A percentile compares a stretch with the other conserved stretches of the same genome.
These are phyloP conservation scores for Sporisorium iseilematis-ciliati DNA, from an alignment of 1,284 basidiomycete species.

Conservation along the genomic window DNA sequence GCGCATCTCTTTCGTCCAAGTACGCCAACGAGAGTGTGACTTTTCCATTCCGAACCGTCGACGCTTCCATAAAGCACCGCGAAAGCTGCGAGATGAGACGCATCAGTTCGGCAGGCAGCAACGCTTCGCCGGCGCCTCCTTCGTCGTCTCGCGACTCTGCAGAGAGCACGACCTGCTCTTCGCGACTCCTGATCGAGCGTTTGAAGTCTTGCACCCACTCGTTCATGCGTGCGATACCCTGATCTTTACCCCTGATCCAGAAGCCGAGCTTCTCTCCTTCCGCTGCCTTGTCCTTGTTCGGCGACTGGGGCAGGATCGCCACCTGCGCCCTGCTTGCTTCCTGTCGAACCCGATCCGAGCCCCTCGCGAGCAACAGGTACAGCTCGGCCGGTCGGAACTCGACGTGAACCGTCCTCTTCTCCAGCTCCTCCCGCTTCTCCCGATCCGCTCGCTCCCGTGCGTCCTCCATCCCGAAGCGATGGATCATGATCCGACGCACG, in stretches of 20 bases:
- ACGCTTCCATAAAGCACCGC: conserved; percentile 42
- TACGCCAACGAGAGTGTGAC: conserved; percentile 27
- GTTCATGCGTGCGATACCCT: conserved; percentile 36
- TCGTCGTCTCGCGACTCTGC: conserved; percentile 3
- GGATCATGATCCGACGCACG: conserved; percentile 43
- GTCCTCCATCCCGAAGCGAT: conserved; percentile 49
- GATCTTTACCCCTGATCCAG: conserved; percentile 40
- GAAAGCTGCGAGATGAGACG: conserved; percentile 40
- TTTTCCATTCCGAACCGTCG: conserved; percentile 24
- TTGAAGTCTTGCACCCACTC: conserved; percentile 43
- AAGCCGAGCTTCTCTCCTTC: conserved; percentile 32
- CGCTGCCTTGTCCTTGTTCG: conserved; percentile 14
- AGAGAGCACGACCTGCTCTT: conserved; percentile 33
- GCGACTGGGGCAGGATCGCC: conserved; percentile 23
- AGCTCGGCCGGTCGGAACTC: conserved; percentile 38
- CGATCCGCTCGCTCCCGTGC: conserved; percentile 28
- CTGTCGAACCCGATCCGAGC: conserved; percentile 28
- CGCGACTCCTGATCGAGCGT: conserved; percentile 20
- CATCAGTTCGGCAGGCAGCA: conserved; percentile 29
- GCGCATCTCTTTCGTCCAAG: conserved; percentile 27
- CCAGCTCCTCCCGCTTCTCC: conserved; percentile 29
- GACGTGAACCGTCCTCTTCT: conserved; percentile 27
- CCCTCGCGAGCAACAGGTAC: conserved; percentile 37
- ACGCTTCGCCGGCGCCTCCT: conserved; percentile 1
- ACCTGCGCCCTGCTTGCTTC: conserved; percentile 35